phyloP scores from a whole-genome alignment of 2,329 filamentous ascomycete genomes.

The Epichloe coenophiala region DNA sequence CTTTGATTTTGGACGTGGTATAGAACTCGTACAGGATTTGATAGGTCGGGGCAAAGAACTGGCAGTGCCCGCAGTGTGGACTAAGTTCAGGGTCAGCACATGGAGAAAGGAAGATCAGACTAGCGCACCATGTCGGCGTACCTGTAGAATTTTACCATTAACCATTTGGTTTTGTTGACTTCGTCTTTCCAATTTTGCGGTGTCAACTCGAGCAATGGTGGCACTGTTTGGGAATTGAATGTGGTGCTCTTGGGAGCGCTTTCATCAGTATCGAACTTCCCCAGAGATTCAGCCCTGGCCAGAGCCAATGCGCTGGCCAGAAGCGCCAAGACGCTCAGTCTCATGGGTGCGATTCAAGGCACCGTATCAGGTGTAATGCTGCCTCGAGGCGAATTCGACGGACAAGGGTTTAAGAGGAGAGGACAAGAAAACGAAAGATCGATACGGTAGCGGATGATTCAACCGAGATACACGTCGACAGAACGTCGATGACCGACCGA shows the following conservation, averaged over 20 bases:
- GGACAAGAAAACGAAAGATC: neutral
- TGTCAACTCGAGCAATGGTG: conserved; percentile 48
- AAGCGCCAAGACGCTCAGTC: conserved; percentile 27
- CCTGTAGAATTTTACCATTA: conserved; percentile 56
- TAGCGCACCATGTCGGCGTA: conserved; percentile 17
- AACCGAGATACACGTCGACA: neutral
- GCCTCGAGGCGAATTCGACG: neutral
- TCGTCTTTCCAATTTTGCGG: conserved; percentile 43
- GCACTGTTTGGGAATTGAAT: conserved; percentile 56
- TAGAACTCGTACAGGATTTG: conserved; percentile 95
- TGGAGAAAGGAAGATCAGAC: conserved; percentile 6
- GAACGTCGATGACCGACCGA: neutral
- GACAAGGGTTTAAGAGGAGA: neutral
- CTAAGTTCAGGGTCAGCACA: conserved; percentile 22
- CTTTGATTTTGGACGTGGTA: conserved; percentile 64
- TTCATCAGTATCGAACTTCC: conserved; percentile 22
- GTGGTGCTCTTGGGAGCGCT: conserved; percentile 29
- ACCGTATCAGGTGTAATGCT: conserved; percentile 1
- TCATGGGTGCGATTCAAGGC: conserved; percentile 15
- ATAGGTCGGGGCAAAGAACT: conserved; percentile 66
- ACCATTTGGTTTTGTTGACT: conserved; percentile 37
- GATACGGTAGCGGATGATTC: neutral
- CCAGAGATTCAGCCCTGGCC: conserved; percentile 15
- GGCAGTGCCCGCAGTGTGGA: conserved; percentile 59
- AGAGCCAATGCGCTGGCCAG: conserved; percentile 29